These are phyloP conservation scores for Hypoxylon sp. DNA, from an alignment of 2,329 filamentous ascomycete genomes.

Conservation along the genomic window DNA sequence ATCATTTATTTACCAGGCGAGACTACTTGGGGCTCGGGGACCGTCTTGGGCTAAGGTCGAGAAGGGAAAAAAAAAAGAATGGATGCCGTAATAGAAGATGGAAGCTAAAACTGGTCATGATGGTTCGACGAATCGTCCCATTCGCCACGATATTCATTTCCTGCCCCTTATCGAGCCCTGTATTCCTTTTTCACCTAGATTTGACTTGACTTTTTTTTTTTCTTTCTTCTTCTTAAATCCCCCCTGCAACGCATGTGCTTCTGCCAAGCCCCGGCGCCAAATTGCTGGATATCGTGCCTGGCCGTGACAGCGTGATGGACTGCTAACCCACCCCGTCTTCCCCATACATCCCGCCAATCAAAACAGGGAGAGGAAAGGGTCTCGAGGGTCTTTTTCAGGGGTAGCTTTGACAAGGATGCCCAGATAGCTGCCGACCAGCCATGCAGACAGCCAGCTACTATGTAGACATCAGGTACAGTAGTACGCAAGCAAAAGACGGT, in stretches of 20 bases:
- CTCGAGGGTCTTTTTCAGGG: too few species aligned
- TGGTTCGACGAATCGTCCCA: slow-evolving; percentile 45
- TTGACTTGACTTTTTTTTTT: slow-evolving; percentile 1
- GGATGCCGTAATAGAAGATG: slow-evolving; percentile 3
- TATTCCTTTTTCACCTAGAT: slow-evolving; percentile 11
- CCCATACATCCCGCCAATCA: slow-evolving; percentile 17
- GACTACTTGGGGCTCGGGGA: slow-evolving; percentile 9
- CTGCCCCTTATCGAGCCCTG: slow-evolving; percentile 24
- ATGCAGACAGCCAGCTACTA: too few species aligned
- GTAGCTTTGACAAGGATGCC: too few species aligned
- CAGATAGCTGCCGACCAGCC: too few species aligned
- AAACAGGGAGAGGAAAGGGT: neutral
- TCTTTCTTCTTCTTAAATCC: too few species aligned
- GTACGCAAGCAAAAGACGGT: too few species aligned
- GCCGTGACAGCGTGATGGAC: too few species aligned
- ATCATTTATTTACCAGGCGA: slow-evolving; percentile 22
- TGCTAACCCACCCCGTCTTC: slow-evolving; percentile 8
- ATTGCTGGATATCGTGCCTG: slow-evolving; percentile 25
- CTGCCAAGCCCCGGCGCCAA: slow-evolving; percentile 28
- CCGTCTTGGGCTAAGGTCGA: slow-evolving; percentile 2
- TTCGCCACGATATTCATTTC: slow-evolving; percentile 30
- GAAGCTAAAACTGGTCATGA: slow-evolving; percentile 35
- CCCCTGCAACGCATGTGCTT: slow-evolving; percentile 29
- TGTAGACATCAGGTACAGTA: too few species aligned
- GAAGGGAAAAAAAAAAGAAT: slow-evolving; percentile 15